These are phyloP conservation scores for Zygoascus bituminiphila DNA, from an alignment of 805 yeast species.

Conservation along the genomic window DNA sequence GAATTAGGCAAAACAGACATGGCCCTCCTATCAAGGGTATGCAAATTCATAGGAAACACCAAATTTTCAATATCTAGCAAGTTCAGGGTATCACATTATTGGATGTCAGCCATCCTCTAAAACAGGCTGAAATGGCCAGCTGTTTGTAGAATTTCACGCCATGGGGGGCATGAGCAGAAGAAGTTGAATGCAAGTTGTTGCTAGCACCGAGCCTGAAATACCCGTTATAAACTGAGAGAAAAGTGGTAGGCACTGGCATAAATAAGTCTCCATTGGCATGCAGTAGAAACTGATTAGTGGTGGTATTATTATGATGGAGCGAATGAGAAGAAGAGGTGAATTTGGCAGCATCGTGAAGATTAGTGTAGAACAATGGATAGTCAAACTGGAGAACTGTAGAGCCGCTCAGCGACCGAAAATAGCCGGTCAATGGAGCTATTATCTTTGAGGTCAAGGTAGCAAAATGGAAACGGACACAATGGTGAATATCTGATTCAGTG, in stretches of 20 bases:
- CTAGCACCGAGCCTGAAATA: not conserved
- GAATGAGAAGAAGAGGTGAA: not conserved
- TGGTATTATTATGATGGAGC: not conserved
- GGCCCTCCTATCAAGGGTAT: no score
- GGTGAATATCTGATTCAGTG: slow-evolving; percentile 7
- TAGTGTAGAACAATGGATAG: slow-evolving; percentile 7
- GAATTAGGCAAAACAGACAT: no score
- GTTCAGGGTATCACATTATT: not conserved
- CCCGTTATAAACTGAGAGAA: not conserved
- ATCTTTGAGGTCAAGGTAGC: slow-evolving; percentile 16
- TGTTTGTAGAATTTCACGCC: not conserved
- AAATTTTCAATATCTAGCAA: no score
- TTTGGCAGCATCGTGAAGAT: slow-evolving; percentile 1
- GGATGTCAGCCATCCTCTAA: not conserved
- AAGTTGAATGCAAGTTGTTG: not conserved
- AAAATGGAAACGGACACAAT: slow-evolving; percentile 15
- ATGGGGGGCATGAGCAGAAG: not conserved
- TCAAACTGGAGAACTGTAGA: slow-evolving; percentile 5
- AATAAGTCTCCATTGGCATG: not conserved
- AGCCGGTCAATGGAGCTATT: slow-evolving; percentile 14
- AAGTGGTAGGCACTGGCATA: not conserved
- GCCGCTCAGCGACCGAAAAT: slow-evolving; percentile 6
- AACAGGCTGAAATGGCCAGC: not conserved
- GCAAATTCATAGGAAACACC: no score
- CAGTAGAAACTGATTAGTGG: not conserved